phyloP scores from a whole-genome alignment of 331 rosid species.

The Malus hybrid region DNA sequence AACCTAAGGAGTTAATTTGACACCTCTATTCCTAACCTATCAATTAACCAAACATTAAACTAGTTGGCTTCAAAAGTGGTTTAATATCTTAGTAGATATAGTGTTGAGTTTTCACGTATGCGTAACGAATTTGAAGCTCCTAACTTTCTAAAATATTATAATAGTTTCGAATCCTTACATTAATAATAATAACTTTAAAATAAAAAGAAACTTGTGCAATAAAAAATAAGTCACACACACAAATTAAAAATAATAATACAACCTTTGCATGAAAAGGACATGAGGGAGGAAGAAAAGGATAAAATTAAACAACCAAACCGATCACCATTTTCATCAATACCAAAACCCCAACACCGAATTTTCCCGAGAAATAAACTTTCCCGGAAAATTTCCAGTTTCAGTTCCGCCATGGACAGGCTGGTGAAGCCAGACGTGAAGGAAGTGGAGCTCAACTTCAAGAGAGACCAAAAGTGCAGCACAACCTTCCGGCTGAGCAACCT shows the following conservation, averaged over 20 bases:
- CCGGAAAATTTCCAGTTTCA: neutral
- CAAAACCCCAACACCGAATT: neutral
- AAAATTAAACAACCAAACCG: neutral
- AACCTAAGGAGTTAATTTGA: too few relatives aligned
- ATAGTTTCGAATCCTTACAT: too few relatives aligned
- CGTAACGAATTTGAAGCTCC: too few relatives aligned
- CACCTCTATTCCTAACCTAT: neutral
- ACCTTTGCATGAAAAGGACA: neutral
- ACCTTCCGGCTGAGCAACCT: conserved; percentile 62
- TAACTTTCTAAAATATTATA: too few relatives aligned
- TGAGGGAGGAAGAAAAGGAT: neutral
- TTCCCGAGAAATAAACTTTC: neutral
- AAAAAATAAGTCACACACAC: neutral
- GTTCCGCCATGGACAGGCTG: conserved; percentile 63
- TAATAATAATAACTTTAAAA: too few relatives aligned
- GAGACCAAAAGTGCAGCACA: conserved; percentile 49
- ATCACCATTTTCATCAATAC: neutral
- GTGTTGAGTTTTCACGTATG: too few relatives aligned
- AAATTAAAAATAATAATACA: neutral
- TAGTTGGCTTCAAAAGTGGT: too few relatives aligned
- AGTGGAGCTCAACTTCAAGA: conserved; percentile 44
- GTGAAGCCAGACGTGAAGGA: conserved; percentile 73
- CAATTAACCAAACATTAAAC: too few relatives aligned
- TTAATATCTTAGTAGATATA: too few relatives aligned
- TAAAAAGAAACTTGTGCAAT: neutral